Base-by-base conservation (phyloP, 2,329 filamentous ascomycete genomes). In the Colletotrichum cordylinicola region DNA sequence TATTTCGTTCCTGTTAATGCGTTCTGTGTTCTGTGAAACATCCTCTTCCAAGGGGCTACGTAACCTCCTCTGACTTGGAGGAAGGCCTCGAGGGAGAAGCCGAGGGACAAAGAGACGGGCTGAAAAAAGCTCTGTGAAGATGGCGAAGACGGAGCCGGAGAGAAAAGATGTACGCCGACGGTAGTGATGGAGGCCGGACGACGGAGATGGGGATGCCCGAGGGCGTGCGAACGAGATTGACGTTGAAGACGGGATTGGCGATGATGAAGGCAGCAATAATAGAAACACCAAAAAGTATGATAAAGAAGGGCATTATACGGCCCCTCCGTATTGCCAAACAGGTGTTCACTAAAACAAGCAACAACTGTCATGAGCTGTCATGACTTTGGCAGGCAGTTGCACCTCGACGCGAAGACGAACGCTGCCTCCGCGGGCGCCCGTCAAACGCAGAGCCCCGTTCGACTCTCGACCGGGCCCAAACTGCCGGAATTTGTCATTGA, bases 401-500 rank as follows among this genome's bases (percentile, higher is more conserved):
- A 24, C 55, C 55, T 27, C 6, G 55, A 62, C 16, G 31, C 58
- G 31, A 62, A 31, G 16, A 33, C 29, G 12, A 29, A 37, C 48
- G 43, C 48, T 35, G 48, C 27, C 67, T 66, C 67, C 27, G 37
- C 18, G 33, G 27, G 37, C 18, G 43, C 18, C 35, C 66, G 67
- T 70, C 72, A 48, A 60, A 58, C 27, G 27, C 55, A 31, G 55
- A 58, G 27, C 55, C 27, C 27, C 55, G 55, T 29, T 21, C 13
- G 21, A 31, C 27, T 31, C 39, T 35, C 27, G 24, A 12, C 18
- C 39, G 39, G 56, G 48, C 12, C 48, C 43, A 39, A 66, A 43
- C 24, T 74, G 65, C 31, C 65, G 60, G 72, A 71, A 74, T 66
- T 67, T 67, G 65, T 67, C 65, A 67, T 58, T 29, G 29, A 67